Base-by-base conservation (phyloP, 1,284 basidiomycete genomes). In the Trichosporon coremiiforme region DNA sequence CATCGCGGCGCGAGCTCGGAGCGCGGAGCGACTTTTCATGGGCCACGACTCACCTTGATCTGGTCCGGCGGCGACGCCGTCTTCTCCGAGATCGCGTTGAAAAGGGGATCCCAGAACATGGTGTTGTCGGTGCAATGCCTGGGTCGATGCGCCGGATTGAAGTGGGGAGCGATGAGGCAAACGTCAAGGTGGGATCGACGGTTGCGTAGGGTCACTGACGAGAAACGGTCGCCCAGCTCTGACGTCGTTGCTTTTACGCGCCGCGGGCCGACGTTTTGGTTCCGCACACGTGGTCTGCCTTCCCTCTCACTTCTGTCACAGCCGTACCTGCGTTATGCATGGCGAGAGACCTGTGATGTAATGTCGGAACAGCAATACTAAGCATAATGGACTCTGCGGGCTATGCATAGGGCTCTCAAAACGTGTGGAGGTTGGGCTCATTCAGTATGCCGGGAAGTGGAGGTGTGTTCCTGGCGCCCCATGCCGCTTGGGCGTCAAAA, bases 61-160 rank as follows among this genome's bases (percentile, higher is more conserved):
- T 80, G 78, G 67, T 77, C 76, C 10, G 76, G 69, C 31, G 73
- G 71, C 12, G 76, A 73, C 64, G 77, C 79, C 8, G 74, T 66
- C 9, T 72, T 17, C 31, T 68, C 69, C 2, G 79, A 72, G 38
- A 74, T 71, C 71, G 71, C 65, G 15, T 76, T 71, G 70, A 79
- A 80, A 57, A 78, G 36, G 31, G 78, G 76, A 65, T 80, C 79
- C 79, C 78, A 79, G 68, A 79, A 73, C 79, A 80, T 80, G 68
- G 17, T 70, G 63, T 12, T 15, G 29, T 29, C 29, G 7, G 17
- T 31, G 57, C 15, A 2, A n/a, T 29, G 57, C 15, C 29, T 17
- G 17, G 57, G 57, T n/a, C 7, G 57, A 33, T 62, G 29, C 31
- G 57, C 17, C 57, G 57, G 57, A 33, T 4, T 15, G 17, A 4